A percentile compares a stretch with the other conserved stretches of the same genome.
These are phyloP conservation scores for Harringtonia lauricola DNA, from an alignment of 2,329 filamentous ascomycete species.

Conservation along the genomic window DNA sequence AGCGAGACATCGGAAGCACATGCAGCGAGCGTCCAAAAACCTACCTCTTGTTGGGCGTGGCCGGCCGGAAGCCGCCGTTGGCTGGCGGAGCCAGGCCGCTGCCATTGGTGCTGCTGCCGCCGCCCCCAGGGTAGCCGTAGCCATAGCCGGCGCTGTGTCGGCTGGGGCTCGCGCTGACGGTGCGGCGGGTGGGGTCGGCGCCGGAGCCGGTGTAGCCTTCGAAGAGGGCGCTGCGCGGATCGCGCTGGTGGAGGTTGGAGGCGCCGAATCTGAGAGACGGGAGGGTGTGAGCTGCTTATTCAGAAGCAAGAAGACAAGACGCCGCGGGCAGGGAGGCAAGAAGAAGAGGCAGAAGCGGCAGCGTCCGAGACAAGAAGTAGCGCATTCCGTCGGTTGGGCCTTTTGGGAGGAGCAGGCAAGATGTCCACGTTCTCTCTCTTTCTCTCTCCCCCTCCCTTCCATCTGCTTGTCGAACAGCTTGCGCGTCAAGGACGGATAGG, in stretches of 20 bases:
- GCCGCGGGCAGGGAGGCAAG: not conserved
- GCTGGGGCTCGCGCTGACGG: slow-evolving; percentile 33
- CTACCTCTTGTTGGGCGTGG: slow-evolving; percentile 64
- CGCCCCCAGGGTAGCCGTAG: slow-evolving; percentile 46
- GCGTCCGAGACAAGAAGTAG: too few species aligned
- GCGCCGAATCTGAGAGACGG: slow-evolving; percentile 54
- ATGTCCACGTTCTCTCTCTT: too few species aligned
- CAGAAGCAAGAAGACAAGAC: too few species aligned
- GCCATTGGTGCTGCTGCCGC: slow-evolving; percentile 22
- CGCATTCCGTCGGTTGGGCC: too few species aligned
- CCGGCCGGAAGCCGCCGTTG: slow-evolving; percentile 43
- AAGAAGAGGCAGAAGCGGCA: not conserved
- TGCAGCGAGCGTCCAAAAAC: too few species aligned
- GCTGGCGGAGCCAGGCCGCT: slow-evolving; percentile 22
- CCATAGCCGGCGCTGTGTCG: slow-evolving; percentile 32
- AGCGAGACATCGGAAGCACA: not conserved
- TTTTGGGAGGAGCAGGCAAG: too few species aligned
- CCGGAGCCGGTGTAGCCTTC: slow-evolving; percentile 56
- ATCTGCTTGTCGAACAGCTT: too few species aligned
- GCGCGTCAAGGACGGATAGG: too few species aligned
- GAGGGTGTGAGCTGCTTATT: too few species aligned
- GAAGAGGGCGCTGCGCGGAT: slow-evolving; percentile 63
- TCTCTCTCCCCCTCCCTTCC: too few species aligned
- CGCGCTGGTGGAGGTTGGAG: slow-evolving; percentile 61
- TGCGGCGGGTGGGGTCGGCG: slow-evolving; percentile 28